phyloP scores from a whole-genome alignment of 1,139 yeast species.

The Petasospora fabianii region DNA sequence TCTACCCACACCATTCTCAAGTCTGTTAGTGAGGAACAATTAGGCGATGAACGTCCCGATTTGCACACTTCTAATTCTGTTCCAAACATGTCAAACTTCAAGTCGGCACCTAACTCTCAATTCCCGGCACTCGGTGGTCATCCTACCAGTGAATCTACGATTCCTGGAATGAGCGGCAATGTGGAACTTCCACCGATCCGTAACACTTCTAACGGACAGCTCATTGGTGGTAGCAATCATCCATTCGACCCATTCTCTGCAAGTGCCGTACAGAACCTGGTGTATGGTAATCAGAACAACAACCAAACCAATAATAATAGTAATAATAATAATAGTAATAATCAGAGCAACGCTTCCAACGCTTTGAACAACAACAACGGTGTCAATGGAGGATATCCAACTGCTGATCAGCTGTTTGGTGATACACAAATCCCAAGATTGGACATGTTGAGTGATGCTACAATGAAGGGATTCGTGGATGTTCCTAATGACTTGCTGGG shows the following conservation, averaged over 20 bases:
- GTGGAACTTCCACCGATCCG: background rate
- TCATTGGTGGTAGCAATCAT: background rate
- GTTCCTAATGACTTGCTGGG: constrained; percentile 16
- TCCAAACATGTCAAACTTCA: constrained; percentile 3
- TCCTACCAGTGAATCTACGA: too few relatives aligned
- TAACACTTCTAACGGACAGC: background rate
- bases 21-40: constrained; percentile 5
- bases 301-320: too few relatives aligned
- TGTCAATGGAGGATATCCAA: too few relatives aligned
- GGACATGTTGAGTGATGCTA: constrained; percentile 25
- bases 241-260: background rate
- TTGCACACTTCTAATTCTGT: constrained; percentile 7
- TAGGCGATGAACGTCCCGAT: background rate
- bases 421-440: constrained; percentile 13
- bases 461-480: constrained; percentile 24
- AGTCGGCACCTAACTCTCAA: too few relatives aligned
- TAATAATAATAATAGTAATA: too few relatives aligned
- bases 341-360: background rate
- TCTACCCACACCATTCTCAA: constrained; percentile 16
- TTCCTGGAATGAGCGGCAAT: too few relatives aligned
- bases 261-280: background rate
- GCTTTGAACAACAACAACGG: background rate
- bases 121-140: too few relatives aligned
- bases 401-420: constrained; percentile 5
- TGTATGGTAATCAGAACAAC: too few relatives aligned